A percentile compares a stretch with the other conserved stretches of the same genome.
These are phyloP conservation scores for Mikania micrantha DNA, from an alignment of 129 eudicot genomes.

Conservation along the genomic window DNA sequence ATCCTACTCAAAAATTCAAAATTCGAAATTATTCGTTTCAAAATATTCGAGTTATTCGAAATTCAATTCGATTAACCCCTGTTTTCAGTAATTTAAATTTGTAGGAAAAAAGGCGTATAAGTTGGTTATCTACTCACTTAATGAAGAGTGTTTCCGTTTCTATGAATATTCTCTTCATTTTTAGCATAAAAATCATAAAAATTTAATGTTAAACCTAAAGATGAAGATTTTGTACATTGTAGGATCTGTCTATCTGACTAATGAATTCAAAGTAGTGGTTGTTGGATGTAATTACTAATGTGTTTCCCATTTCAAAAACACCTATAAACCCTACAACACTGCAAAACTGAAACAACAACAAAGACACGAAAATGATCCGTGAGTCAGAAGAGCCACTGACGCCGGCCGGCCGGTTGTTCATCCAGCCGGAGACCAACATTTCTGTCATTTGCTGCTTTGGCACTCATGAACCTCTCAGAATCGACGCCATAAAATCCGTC, in stretches of 20 bases:
- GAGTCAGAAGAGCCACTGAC: conserved; percentile 48
- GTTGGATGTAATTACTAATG: conserved; percentile 19
- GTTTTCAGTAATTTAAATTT: too few relatives aligned
- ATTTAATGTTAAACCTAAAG: not conserved
- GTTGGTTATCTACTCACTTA: not conserved
- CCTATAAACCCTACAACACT: not conserved
- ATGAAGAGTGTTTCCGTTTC: not conserved
- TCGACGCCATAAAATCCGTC: conserved; percentile 35
- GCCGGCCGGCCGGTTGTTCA: conserved; percentile 63
- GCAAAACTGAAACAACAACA: not conserved
- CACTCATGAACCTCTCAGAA: conserved; percentile 35
- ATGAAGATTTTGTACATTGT: not conserved
- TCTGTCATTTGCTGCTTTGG: conserved; percentile 41
- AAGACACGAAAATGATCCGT: conserved; percentile 2
- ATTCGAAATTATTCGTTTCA: too few relatives aligned
- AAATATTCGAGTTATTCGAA: too few relatives aligned
- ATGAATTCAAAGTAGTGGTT: conserved; percentile 10
- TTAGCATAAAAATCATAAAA: not conserved
- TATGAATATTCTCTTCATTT: not conserved
- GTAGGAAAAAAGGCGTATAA: not conserved
- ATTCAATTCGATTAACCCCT: too few relatives aligned
- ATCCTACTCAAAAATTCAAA: too few relatives aligned
- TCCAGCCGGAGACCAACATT: conserved; percentile 42
- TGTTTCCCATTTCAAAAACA: not conserved
- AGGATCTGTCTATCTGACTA: conserved; percentile 3